Conservation (phyloP, 2,329 filamentous ascomycete genomes). For the Sporothrix inflata region DNA sequence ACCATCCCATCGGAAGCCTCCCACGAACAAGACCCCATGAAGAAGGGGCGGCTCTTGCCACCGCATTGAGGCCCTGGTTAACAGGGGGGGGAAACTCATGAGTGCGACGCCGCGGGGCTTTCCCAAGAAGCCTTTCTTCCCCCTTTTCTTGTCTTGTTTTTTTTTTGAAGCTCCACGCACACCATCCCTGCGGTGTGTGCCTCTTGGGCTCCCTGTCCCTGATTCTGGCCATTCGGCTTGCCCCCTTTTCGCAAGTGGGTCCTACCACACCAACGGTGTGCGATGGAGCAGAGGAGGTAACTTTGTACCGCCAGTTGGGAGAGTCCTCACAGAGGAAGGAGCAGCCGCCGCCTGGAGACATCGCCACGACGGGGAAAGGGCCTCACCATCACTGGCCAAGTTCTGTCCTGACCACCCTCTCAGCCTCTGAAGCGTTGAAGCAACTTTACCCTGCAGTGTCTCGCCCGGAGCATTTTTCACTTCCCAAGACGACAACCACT, state of each 20-base stretch:
- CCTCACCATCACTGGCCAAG: not conserved
- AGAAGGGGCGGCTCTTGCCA: conserved; percentile 16
- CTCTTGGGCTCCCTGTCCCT: not conserved
- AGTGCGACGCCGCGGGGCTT: not conserved
- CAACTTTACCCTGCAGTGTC: not conserved
- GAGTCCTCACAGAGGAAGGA: not conserved
- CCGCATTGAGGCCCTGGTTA: not conserved
- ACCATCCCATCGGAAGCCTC: conserved; percentile 30
- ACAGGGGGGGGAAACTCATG: not conserved
- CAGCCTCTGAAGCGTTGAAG: not conserved
- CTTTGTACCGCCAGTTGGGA: not conserved
- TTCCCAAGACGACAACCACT: not conserved
- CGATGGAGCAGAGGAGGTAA: not conserved
- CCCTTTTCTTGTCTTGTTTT: conserved; percentile 13
- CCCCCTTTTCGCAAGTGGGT: conserved; percentile 25
- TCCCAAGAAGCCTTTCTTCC: not conserved
- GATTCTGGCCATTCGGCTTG: conserved; percentile 31
- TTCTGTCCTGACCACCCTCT: not conserved
- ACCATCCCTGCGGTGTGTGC: conserved; percentile 16
- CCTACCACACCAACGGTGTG: conserved; percentile 28
- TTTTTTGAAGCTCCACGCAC: conserved; percentile 10
- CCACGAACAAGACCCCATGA: conserved; percentile 10
- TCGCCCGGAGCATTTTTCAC: not conserved
- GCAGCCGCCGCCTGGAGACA: conserved; percentile 4
- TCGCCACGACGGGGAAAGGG: not conserved